These are phyloP conservation scores for Zygosaccharomyces siamensis DNA, from an alignment of 805 yeast genomes.

Conservation along the genomic window DNA sequence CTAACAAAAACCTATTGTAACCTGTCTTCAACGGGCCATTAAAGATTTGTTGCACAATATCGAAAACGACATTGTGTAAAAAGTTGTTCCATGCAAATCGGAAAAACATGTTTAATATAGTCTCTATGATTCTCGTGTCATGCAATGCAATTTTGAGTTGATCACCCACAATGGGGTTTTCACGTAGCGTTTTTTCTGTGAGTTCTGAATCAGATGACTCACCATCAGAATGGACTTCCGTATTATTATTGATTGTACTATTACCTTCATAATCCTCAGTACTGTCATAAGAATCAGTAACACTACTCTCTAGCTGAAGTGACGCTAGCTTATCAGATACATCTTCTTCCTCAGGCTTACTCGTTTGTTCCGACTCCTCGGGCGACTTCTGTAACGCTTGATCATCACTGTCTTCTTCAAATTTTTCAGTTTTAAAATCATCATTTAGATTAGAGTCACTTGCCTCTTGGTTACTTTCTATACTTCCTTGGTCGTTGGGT, in stretches of 20 bases:
- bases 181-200: conserved; percentile 41
- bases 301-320: conserved; percentile 4
- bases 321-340: conserved; percentile 7
- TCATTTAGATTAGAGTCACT: neutral
- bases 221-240: conserved; percentile 17
- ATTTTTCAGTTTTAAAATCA: conserved; percentile 6
- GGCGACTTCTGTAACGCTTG: neutral
- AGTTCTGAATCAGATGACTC: conserved; percentile 31
- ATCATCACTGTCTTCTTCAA: conserved; percentile 16
- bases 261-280: conserved; percentile 6
- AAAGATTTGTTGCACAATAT: conserved; percentile 73
- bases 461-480: conserved; percentile 7
- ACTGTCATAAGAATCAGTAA: conserved; percentile 3
- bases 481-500: conserved; percentile 9
- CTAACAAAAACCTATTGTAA: conserved; percentile 58
- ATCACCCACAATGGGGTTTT: conserved; percentile 64
- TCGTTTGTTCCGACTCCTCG: neutral
- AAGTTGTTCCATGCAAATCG: conserved; percentile 80
- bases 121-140: conserved; percentile 56
- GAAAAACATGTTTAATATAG: conserved; percentile 64
- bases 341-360: neutral
- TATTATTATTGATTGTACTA: conserved; percentile 10
- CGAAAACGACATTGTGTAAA: conserved; percentile 81
- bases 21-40: conserved; percentile 71
- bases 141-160: conserved; percentile 60